Evolutionary conservation across 1,139 yeast genomes (phyloP), one percentile per base, ranked within the genome.

Genomic region (Arxiozyma slooffiae): DNA sequence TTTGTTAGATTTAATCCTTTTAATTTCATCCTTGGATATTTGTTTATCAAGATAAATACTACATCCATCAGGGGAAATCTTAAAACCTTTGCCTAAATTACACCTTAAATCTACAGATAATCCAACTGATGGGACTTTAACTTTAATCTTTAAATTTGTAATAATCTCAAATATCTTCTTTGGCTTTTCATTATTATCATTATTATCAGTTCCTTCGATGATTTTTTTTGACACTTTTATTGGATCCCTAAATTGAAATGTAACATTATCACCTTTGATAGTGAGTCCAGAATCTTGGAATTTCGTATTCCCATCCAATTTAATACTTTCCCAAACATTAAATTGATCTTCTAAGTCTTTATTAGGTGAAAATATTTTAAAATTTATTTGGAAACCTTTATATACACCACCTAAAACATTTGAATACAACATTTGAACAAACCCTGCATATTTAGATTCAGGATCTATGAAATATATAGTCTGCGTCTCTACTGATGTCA

Each of bases 351-450:
- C 73, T 52, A 71, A 67, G 39, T 73, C 72, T 59, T 80, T 75
- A 63, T 48, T 50, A 34, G 50, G 53, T 41, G 48, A 48, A 48
- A 75, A 81, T 47, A 86, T 69, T 59, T 88, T 77, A 67, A 86
- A 86, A 40, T 95, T 87, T 68, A 87, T 82, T 67, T 87, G 95
- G 38, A 95, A 87, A 22, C 95, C 87, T 57, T 82, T 83, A 64
- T 82, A 85, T 46, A 87, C 72, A 7, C 90, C 94, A 72, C 61
- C 63, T 50, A 86, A 80, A 23, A 89, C 78, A 65, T 82, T 85
- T 39, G 95, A 85, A 68, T 85, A 92, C 62, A 88, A 83, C 54
- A 88, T 73, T 70, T 88, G 96, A 37, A 85, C 86, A 68, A 88
- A 85, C 1, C 96, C 95, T 51, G 78, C 73, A 65, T 78, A 74